Evolutionary conservation across 495 filamentous ascomycete species (phyloP).

Genomic region (Penicillium bovifimosum): DNA sequence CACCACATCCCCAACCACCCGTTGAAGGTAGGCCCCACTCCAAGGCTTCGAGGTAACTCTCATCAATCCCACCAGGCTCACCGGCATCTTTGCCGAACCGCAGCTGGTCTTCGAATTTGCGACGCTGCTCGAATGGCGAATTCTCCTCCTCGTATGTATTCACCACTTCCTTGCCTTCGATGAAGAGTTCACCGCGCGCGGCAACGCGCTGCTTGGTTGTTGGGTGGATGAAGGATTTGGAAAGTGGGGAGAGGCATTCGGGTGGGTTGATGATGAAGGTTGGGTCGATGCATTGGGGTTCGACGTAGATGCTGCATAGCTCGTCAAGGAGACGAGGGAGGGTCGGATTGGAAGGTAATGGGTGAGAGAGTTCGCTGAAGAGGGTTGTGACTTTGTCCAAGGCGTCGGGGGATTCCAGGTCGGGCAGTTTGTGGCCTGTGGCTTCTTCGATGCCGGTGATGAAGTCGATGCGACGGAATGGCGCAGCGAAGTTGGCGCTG

Average conservation of each 20-base stretch:
- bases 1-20: constrained; percentile 91
- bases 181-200: constrained; percentile 84
- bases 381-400: constrained; percentile 48
- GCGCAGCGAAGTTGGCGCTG: constrained; percentile 52
- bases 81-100: constrained; percentile 34
- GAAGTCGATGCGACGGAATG: constrained; percentile 70
- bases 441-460: constrained; percentile 67
- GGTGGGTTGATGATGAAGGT: constrained; percentile 91
- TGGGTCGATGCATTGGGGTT: constrained; percentile 62
- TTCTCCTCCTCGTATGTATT: constrained; percentile 99
- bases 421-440: constrained; percentile 60
- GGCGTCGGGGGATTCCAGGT: constrained; percentile 54
- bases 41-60: constrained; percentile 75
- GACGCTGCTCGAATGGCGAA: constrained; percentile 76
- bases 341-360: constrained; percentile 48
- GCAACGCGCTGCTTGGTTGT: constrained; percentile 62
- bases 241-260: constrained; percentile 82
- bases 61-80: constrained; percentile 56
- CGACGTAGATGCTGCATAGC: constrained; percentile 70
- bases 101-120: constrained; percentile 69
- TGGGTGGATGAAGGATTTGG: constrained; percentile 70
- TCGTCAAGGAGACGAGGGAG: constrained; percentile 81
- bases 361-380: constrained; percentile 50
- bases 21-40: constrained; percentile 89
- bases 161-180: constrained; percentile 70